Percentiles rank a stretch among this genome's conserved stretches.
phyloP scores from a whole-genome alignment of 352 stramenopile species.

The Pilasporangium apinafurcum region DNA sequence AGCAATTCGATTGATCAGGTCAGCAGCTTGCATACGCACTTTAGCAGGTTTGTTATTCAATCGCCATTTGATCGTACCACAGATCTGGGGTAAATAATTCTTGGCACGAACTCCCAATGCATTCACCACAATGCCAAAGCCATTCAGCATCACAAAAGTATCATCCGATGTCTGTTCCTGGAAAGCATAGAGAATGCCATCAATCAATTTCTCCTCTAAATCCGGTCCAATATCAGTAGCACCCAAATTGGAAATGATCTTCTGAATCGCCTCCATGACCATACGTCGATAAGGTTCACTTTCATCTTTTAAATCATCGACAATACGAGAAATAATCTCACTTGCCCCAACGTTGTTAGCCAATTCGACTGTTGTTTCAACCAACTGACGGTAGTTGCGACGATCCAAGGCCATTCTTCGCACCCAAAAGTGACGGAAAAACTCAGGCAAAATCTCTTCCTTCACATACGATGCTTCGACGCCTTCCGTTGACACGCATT shows the following conservation, averaged over 20 bases:
- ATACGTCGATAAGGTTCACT: slow-evolving; percentile 98
- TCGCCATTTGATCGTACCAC: slow-evolving; percentile 98
- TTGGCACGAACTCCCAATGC: slow-evolving; percentile 96
- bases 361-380: slow-evolving; percentile 98
- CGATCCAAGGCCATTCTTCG: slow-evolving; percentile 97
- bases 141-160: slow-evolving; percentile 94
- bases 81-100: slow-evolving; percentile 98
- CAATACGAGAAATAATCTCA: slow-evolving; percentile 97
- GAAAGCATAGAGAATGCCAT: slow-evolving; percentile 99
- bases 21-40: slow-evolving; percentile 98
- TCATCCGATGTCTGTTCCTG: slow-evolving; percentile 96
- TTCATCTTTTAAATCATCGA: slow-evolving; percentile 99
- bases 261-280: slow-evolving; percentile 99
- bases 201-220: slow-evolving; percentile 99
- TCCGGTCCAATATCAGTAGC: slow-evolving; percentile 94
- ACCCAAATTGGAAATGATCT: slow-evolving; percentile 97
- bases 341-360: slow-evolving; percentile 99
- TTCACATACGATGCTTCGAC: slow-evolving; percentile 98
- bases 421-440: slow-evolving; percentile 99
- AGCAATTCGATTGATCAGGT: slow-evolving; percentile 98
- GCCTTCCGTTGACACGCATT: slow-evolving; percentile 98
- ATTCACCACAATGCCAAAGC: slow-evolving; percentile 98
- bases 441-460: slow-evolving; percentile 97
- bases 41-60: slow-evolving; percentile 99
- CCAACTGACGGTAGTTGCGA: slow-evolving; percentile 97